A percentile compares a stretch with the other conserved stretches of the same genome.
Evolutionary conservation across 805 yeast species (phyloP).

Genomic region (Schwanniomyces sp.): DNA sequence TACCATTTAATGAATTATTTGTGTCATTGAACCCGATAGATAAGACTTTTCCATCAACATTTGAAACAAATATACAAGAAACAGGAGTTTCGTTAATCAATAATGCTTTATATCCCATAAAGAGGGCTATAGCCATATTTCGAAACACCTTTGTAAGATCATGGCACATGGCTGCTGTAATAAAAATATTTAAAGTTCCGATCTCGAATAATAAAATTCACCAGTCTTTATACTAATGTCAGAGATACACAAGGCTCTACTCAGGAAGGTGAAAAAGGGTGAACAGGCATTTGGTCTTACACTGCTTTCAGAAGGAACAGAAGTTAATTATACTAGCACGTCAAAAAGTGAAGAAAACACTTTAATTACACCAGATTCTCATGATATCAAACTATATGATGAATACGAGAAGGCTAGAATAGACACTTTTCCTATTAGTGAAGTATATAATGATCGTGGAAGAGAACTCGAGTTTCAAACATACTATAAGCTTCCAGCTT

Average conservation of each 20-base stretch:
- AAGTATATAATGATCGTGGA: slow-evolving; percentile 13
- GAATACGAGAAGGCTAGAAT: slow-evolving; percentile 8
- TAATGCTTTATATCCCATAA: slow-evolving; percentile 40
- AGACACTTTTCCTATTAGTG: slow-evolving; percentile 16
- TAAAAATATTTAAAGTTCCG: not conserved
- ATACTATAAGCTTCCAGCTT: slow-evolving; percentile 55
- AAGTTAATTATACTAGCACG: not conserved
- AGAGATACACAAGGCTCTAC: slow-evolving; percentile 26
- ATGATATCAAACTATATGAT: not conserved
- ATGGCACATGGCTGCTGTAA: not conserved
- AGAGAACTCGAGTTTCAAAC: slow-evolving; percentile 32
- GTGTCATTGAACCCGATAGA: slow-evolving; percentile 86
- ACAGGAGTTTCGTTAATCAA: slow-evolving; percentile 41
- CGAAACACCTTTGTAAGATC: slow-evolving; percentile 20
- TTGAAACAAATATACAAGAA: slow-evolving; percentile 35
- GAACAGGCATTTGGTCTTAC: slow-evolving; percentile 21
- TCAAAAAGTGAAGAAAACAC: not conserved
- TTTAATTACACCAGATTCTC: not conserved
- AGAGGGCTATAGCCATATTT: slow-evolving; percentile 35
- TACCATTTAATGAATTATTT: slow-evolving; percentile 80
- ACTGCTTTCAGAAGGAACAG: slow-evolving; percentile 15
- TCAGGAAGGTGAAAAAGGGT: slow-evolving; percentile 21
- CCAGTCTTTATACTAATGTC: slow-evolving; percentile 17
- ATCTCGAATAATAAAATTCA: not conserved
- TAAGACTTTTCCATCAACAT: slow-evolving; percentile 46